Percentiles rank a stretch among this genome's conserved stretches.
phyloP scores from a whole-genome alignment of 441 rosid species.

The Syzygium malaccense region DNA sequence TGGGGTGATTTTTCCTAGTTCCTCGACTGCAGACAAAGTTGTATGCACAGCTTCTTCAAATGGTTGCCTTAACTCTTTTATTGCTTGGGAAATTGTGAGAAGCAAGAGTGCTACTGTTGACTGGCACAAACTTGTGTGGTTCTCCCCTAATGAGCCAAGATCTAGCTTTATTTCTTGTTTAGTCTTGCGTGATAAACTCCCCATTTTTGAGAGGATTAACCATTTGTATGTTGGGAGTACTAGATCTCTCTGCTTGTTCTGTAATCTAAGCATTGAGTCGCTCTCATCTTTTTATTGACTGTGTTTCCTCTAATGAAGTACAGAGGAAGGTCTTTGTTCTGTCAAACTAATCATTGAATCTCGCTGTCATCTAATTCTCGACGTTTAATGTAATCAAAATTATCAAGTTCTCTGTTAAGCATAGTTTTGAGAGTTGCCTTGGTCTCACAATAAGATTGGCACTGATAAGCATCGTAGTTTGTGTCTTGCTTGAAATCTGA shows the following conservation, averaged over 20 bases:
- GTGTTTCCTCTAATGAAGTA: neutral
- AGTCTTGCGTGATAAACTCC: neutral
- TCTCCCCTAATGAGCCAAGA: neutral
- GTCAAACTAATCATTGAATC: neutral
- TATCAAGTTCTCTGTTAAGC: neutral
- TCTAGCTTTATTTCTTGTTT: neutral
- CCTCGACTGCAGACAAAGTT: neutral
- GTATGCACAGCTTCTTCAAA: neutral
- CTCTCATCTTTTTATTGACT: rapidly evolving
- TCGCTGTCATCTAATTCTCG: neutral
- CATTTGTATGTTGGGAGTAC: neutral
- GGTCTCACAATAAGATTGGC: neutral
- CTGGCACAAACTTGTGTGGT: neutral
- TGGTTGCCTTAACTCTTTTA: neutral
- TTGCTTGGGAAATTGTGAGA: neutral
- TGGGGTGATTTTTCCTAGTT: neutral
- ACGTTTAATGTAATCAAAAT: neutral
- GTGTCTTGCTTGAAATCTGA: neutral
- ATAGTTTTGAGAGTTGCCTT: neutral
- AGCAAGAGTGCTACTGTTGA: neutral
- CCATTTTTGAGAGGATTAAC: neutral
- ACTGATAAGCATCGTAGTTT: neutral
- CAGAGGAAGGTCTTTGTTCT: neutral
- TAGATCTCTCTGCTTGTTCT: neutral
- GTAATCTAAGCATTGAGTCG: neutral